Evolutionary conservation across 2,329 filamentous ascomycete genomes (phyloP).

Genomic region (Fusarium brachygibbosum): DNA sequence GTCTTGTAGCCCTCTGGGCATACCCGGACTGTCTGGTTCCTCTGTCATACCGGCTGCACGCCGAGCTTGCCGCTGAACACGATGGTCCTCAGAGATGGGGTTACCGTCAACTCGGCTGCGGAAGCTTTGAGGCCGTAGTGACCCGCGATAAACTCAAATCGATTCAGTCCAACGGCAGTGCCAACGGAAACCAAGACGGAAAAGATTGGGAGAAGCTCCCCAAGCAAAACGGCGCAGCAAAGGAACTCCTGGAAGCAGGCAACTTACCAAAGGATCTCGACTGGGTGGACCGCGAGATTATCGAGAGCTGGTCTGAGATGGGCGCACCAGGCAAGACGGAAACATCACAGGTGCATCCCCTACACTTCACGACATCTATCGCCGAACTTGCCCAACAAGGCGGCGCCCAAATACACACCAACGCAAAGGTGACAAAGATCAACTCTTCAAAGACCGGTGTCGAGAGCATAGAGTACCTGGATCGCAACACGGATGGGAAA

Average conservation of each 20-base stretch:
- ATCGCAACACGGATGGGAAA: slow-evolving; percentile 58
- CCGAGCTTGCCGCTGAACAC: slow-evolving; percentile 86
- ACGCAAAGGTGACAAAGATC: slow-evolving; percentile 76
- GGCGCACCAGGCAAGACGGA: slow-evolving; percentile 75
- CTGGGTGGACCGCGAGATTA: slow-evolving; percentile 79
- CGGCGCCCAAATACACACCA: slow-evolving; percentile 76
- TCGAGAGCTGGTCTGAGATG: slow-evolving; percentile 85
- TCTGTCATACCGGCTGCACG: slow-evolving; percentile 86
- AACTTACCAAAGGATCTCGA: slow-evolving; percentile 83
- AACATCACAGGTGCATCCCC: slow-evolving; percentile 94
- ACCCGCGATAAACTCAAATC: slow-evolving; percentile 54
- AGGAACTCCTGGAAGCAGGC: slow-evolving; percentile 64
- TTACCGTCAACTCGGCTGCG: slow-evolving; percentile 84
- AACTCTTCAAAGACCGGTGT: slow-evolving; percentile 67
- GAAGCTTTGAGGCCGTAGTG: slow-evolving; percentile 63
- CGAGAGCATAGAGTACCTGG: slow-evolving; percentile 71
- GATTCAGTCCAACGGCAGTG: slow-evolving; percentile 41
- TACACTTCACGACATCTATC: slow-evolving; percentile 89
- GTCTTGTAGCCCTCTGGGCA: slow-evolving; percentile 90
- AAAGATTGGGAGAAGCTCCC: slow-evolving; percentile 73
- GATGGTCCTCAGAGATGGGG: slow-evolving; percentile 85
- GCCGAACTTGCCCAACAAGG: slow-evolving; percentile 78
- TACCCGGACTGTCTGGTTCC: slow-evolving; percentile 88
- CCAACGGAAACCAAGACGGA: slow-evolving; percentile 37
- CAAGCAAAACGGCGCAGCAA: slow-evolving; percentile 67